These are phyloP conservation scores for Aspergillus aculeatus DNA, from an alignment of 2,329 filamentous ascomycete species.

Conservation along the genomic window DNA sequence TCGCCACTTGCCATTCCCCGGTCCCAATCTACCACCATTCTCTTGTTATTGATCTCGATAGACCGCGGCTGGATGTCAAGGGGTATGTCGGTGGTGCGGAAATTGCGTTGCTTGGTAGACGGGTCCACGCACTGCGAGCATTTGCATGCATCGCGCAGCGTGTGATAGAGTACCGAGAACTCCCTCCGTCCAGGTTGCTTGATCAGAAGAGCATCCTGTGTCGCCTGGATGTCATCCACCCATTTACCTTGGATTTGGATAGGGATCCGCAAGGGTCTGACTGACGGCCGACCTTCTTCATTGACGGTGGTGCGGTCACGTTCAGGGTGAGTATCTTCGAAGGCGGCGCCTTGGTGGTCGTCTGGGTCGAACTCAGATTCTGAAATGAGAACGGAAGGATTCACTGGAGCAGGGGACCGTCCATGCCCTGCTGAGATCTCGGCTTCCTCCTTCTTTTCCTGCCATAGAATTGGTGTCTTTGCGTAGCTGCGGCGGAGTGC, in stretches of 20 bases:
- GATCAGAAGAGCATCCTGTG: not conserved
- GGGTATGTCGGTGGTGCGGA: slow-evolving; percentile 65
- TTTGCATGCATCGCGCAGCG: slow-evolving; percentile 56
- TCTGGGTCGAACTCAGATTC: not conserved
- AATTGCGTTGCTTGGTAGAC: slow-evolving; percentile 62
- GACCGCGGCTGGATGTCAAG: slow-evolving; percentile 42
- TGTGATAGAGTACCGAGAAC: slow-evolving; percentile 14
- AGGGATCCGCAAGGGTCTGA: not conserved
- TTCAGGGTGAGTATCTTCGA: not conserved
- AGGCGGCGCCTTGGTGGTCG: not conserved
- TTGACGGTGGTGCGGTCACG: not conserved
- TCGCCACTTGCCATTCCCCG: slow-evolving; percentile 52
- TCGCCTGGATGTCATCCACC: not conserved
- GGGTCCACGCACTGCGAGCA: slow-evolving; percentile 56
- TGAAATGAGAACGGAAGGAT: not conserved
- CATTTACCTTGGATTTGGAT: not conserved
- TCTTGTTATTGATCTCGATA: slow-evolving; percentile 36
- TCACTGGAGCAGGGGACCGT: not conserved
- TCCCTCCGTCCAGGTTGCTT: not conserved
- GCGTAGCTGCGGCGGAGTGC: not conserved
- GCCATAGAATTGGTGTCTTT: not conserved
- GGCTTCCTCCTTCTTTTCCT: not conserved
- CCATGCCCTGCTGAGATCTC: not conserved
- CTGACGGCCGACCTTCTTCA: not conserved
- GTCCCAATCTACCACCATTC: slow-evolving; percentile 61